Percentiles rank a stretch among this genome's conserved stretches.
Conservation (phyloP, 164 flowering plant genomes). For the Platanus orientalis region DNA sequence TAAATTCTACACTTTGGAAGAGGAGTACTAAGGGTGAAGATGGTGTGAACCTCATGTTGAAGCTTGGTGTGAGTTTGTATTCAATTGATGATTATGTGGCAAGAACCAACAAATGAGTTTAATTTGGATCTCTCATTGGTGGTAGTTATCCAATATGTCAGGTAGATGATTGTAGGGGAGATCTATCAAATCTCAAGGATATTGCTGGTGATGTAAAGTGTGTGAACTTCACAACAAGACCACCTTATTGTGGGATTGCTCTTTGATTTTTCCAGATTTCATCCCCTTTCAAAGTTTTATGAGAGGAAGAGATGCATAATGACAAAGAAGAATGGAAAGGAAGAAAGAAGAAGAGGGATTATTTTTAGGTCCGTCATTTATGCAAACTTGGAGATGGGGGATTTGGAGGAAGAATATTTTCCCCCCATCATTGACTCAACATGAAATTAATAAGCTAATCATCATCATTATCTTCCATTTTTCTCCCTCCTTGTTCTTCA, state of each 20-base stretch:
- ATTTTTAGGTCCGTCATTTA: too few species aligned
- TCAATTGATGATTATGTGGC: conserved; percentile 19
- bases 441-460: too few species aligned
- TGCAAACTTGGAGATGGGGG: too few species aligned
- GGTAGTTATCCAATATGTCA: conserved; percentile 61
- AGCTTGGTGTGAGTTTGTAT: conserved; percentile 46
- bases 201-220: conserved; percentile 80
- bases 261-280: too few species aligned
- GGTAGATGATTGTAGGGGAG: conserved; percentile 71
- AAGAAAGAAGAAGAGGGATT: too few species aligned
- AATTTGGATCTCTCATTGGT: conserved; percentile 67
- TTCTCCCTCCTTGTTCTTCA: too few species aligned
- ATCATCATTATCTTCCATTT: too few species aligned
- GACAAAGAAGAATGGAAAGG: too few species aligned
- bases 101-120: conserved; percentile 57
- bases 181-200: conserved; percentile 68
- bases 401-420: too few species aligned
- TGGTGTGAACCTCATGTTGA: conserved; percentile 41
- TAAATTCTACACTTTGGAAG: conserved; percentile 5
- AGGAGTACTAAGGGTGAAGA: conserved; percentile 23
- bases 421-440: too few species aligned
- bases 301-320: too few species aligned
- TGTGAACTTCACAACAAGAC: conserved; percentile 78
- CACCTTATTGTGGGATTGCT: conserved; percentile 54
- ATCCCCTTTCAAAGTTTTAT: too few species aligned